Conservation (phyloP, 1,139 yeast species). For the Yamadazyma blattariae region DNA sequence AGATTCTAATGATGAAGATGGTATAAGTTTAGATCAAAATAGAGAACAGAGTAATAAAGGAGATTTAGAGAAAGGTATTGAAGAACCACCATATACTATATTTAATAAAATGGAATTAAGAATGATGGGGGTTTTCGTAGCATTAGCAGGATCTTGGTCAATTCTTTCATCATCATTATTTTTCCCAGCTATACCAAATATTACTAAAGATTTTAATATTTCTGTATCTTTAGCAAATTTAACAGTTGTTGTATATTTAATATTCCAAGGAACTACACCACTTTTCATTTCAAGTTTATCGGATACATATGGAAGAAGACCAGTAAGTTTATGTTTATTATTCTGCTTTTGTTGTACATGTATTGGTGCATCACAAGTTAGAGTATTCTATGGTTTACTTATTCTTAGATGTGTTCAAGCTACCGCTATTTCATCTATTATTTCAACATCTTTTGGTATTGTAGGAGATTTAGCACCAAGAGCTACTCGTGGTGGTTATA, state of each 20-base stretch:
- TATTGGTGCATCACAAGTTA: constrained; percentile 23
- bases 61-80: no score
- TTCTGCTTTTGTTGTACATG: constrained; percentile 18
- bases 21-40: no score
- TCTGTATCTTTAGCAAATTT: constrained; percentile 56
- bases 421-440: constrained; percentile 65
- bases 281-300: constrained; percentile 63
- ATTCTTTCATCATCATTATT: constrained; percentile 69
- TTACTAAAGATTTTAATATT: constrained; percentile 51
- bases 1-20: no score
- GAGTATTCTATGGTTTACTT: constrained; percentile 25
- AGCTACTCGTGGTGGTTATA: constrained; percentile 60
- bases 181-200: constrained; percentile 63
- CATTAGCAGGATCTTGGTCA: constrained; percentile 50
- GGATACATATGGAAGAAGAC: constrained; percentile 68
- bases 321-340: constrained; percentile 54
- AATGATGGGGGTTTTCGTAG: constrained; percentile 18
- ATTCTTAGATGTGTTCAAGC: constrained; percentile 61
- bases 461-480: constrained; percentile 66
- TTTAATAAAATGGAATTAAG: constrained; percentile 17
- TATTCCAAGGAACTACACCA: constrained; percentile 72
- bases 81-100: constrained; percentile 9
- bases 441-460: constrained; percentile 64
- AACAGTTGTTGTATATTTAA: constrained; percentile 67
- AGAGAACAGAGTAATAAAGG: no score